Evolutionary conservation across 345 rosid species (phyloP).

Genomic region (Trapa bicornis): DNA sequence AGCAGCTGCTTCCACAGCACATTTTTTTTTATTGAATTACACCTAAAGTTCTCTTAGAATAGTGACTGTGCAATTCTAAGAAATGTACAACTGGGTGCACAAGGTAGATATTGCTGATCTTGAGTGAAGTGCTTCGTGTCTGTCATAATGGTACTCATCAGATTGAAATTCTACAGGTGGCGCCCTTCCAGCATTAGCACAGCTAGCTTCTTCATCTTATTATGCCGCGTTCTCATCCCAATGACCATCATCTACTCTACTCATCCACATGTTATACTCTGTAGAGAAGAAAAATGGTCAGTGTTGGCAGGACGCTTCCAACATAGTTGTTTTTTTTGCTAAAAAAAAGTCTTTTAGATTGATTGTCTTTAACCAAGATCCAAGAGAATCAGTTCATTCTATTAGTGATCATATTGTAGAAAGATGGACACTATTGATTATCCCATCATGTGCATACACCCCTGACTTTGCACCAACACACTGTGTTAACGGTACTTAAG

Average conservation of each 20-base stretch:
- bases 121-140: not conserved
- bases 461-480: too few relatives aligned
- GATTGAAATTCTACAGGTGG: conserved; percentile 44
- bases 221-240: conserved; percentile 50
- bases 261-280: conserved; percentile 36
- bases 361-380: not conserved
- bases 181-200: conserved; percentile 69
- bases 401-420: not conserved
- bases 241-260: conserved; percentile 21
- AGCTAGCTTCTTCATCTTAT: conserved; percentile 72
- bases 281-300: conserved; percentile 13
- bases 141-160: not conserved
- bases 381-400: not conserved
- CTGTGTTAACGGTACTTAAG: too few relatives aligned
- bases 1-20: not conserved
- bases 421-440: not conserved
- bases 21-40: not conserved
- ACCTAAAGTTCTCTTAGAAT: not conserved
- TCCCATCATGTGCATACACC: too few relatives aligned
- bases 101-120: not conserved
- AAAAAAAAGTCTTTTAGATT: too few relatives aligned
- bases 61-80: not conserved
- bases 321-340: not conserved
- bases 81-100: not conserved
- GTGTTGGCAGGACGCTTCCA: not conserved